Evolutionary conservation across 257 asterid genomes (phyloP).

Genomic region (Prunella vulgaris): DNA sequence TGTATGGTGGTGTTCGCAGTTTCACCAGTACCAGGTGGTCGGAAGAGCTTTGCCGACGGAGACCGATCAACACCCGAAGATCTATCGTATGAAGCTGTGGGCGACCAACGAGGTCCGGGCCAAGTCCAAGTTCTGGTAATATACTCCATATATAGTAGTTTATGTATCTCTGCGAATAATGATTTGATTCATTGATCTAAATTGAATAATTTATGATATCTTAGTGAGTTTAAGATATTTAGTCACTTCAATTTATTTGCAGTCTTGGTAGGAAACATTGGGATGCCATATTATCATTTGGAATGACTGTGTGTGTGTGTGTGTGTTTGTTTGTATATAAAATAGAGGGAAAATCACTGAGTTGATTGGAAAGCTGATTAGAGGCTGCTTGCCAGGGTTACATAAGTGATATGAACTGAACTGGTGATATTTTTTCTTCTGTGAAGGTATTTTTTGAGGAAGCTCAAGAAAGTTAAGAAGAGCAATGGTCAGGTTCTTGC

Average conservation of each 20-base stretch:
- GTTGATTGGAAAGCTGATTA: not conserved
- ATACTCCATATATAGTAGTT: not conserved
- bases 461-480: constrained; percentile 52
- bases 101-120: constrained; percentile 87
- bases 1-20: constrained; percentile 33
- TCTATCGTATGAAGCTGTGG: constrained; percentile 85
- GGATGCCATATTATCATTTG: too few species aligned
- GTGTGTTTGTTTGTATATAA: not conserved
- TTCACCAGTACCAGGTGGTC: constrained; percentile 84
- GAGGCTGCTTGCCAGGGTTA: not conserved
- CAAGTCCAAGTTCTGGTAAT: constrained; percentile 72
- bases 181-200: not conserved
- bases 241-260: not conserved
- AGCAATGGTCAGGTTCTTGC: constrained; percentile 54
- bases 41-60: constrained; percentile 83
- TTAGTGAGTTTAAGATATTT: not conserved
- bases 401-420: not conserved
- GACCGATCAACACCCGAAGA: constrained; percentile 72
- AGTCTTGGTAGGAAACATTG: not conserved
- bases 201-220: too few species aligned
- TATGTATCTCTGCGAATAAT: not conserved
- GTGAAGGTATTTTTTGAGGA: constrained; percentile 48
- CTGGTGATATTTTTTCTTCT: not conserved
- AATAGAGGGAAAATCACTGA: not conserved
- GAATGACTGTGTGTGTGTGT: not conserved